phyloP scores from a whole-genome alignment of 176 grass and related monocot species.

The Guadua angustifolia region DNA sequence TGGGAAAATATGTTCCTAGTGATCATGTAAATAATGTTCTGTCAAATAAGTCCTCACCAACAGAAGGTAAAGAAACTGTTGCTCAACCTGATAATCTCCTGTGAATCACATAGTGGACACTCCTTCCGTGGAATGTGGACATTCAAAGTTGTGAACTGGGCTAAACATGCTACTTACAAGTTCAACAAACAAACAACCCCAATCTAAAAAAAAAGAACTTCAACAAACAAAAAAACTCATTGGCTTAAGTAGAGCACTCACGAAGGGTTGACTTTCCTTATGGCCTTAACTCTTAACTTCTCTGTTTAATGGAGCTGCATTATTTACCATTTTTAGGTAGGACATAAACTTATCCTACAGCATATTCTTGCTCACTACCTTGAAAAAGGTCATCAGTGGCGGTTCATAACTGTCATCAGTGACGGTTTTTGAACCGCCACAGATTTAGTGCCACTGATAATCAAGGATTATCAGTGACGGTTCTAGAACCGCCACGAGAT shows the following conservation, averaged over 20 bases:
- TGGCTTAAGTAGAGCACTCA: neutral
- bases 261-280: constrained; percentile 20
- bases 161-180: neutral
- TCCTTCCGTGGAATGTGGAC: neutral
- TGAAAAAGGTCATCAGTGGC: too few relatives aligned
- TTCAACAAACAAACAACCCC: neutral
- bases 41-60: constrained; percentile 46
- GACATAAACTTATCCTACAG: neutral
- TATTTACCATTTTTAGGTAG: neutral
- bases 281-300: neutral
- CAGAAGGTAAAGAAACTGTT: constrained; percentile 46
- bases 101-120: neutral
- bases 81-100: constrained; percentile 26
- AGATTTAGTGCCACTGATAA: too few relatives aligned
- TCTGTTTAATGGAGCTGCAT: constrained; percentile 5
- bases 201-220: neutral
- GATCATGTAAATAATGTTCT: constrained; percentile 43
- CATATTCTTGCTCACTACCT: constrained; percentile 5
- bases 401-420: too few relatives aligned
- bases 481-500: too few relatives aligned
- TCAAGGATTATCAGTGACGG: too few relatives aligned
- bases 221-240: neutral
- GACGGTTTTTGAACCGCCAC: too few relatives aligned
- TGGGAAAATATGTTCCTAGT: constrained; percentile 52
- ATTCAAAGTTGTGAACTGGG: constrained; percentile 25